A percentile compares a stretch with the other conserved stretches of the same genome.
Evolutionary conservation across 2,329 filamentous ascomycete genomes (phyloP).

Genomic region (Neofusicoccum parvum): DNA sequence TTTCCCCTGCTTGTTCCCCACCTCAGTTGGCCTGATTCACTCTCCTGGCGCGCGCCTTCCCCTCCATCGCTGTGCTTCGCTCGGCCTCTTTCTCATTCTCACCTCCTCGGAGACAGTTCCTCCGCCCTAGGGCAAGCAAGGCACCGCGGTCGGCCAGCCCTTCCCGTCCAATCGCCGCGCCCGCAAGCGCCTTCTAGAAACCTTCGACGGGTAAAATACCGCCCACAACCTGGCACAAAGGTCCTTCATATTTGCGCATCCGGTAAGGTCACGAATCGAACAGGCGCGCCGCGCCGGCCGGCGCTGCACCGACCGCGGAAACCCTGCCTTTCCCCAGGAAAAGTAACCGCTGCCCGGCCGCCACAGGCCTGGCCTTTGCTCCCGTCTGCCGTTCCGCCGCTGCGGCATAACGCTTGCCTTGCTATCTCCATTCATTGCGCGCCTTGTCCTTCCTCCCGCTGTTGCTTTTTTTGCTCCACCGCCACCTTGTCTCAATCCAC

Average conservation of each 20-base stretch:
- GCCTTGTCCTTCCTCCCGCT: neutral
- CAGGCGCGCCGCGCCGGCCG: slow-evolving; percentile 4
- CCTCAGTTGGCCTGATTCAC: neutral
- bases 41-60: neutral
- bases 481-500: too few relatives aligned
- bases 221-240: too few relatives aligned
- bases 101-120: neutral
- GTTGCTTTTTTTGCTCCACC: too few relatives aligned
- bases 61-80: neutral
- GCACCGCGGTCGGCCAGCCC: neutral
- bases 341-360: neutral
- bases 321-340: neutral
- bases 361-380: too few relatives aligned
- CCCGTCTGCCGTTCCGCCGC: too few relatives aligned
- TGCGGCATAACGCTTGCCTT: too few relatives aligned
- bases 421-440: too few relatives aligned
- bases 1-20: neutral
- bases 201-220: neutral
- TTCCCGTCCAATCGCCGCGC: neutral
- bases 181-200: neutral
- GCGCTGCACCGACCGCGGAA: neutral
- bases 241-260: neutral
- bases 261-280: neutral
- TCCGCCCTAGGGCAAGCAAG: neutral
- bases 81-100: neutral